Percentiles rank a stretch among this genome's conserved stretches.
These are phyloP conservation scores for Trichoderma simmonsii DNA, from an alignment of 2,329 filamentous ascomycete genomes.

Conservation along the genomic window DNA sequence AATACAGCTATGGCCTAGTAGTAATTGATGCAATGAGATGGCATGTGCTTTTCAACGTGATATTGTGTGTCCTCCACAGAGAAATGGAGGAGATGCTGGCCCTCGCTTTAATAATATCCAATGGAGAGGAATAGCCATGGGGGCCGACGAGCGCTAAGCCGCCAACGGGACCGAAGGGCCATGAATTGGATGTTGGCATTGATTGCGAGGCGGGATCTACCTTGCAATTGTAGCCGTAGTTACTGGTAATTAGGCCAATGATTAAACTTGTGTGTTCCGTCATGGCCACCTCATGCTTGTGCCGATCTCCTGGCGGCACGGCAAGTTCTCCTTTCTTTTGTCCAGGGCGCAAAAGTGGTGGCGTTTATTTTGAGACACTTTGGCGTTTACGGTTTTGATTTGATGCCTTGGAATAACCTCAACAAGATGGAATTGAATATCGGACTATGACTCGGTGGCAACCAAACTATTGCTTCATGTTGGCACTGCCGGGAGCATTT, in stretches of 20 bases:
- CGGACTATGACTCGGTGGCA: background rate
- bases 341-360: background rate
- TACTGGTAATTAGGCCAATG: background rate
- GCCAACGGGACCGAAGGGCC: background rate
- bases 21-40: slow-evolving; percentile 17
- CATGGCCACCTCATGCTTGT: background rate
- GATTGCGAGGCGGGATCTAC: background rate
- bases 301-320: background rate
- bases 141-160: background rate
- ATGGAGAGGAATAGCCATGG: background rate
- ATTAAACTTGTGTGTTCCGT: background rate
- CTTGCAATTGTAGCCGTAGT: background rate
- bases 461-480: background rate
- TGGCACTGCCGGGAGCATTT: background rate
- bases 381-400: background rate
- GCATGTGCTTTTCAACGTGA: background rate
- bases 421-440: background rate
- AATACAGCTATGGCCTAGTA: background rate
- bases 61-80: background rate
- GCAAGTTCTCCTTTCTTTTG: background rate
- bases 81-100: background rate
- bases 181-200: background rate
- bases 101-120: background rate
- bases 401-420: background rate
- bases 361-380: background rate